Base-by-base conservation (phyloP, 2,329 filamentous ascomycete species). In the Venturiaceae sp. region DNA sequence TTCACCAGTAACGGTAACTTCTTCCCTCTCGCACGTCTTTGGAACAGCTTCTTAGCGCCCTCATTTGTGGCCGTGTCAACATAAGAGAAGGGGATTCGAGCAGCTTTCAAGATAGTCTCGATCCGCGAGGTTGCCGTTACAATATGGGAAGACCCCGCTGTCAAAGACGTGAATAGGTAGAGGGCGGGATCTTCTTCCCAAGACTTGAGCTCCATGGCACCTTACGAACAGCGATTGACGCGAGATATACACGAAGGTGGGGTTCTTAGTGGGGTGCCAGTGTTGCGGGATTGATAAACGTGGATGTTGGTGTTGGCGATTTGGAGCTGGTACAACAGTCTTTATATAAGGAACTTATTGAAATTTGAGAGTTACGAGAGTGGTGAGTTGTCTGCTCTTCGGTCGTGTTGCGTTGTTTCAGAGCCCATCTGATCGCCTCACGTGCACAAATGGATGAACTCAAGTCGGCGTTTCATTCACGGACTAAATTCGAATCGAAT, bases 151-250 rank as follows among this genome's bases (percentile, higher is more conserved):
- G 91, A 96, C 63, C 94, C 94, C 60, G 94, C 90, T 21, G 94
- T 97, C 58, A 99, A 81, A 57, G 92, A 97, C 61, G 94, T 97
- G 77, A 95, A 96, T 66, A 99, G 87, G 77, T 94, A 99, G 62
- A 99, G 84, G n/a, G 52, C 30, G 11, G 52, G 52, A 23, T 53
- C 52, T 3, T 53, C 52, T 37, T 53, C 52, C 52, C 52, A 53
- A 5, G 9, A n/a, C 26, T 53, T 53, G 16, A 53, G 52, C 34
- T 53, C 52, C 52, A 53, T 53, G 13, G 6, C 26, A 28, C 4
- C 11, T 39, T 39, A n/a, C 50, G 50, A 7, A 30, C 5, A 53
- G 2, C 5, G 11, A 30, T 37, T 32, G n/a, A 50, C 8, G 3
- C 37, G 13, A 14, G 37, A 39, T 16, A n/a, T n/a, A n/a, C n/a